Percentiles rank a stretch among this genome's conserved stretches.
Conservation (phyloP, 1,284 basidiomycete species). For the Xerocomus nothofagi region DNA sequence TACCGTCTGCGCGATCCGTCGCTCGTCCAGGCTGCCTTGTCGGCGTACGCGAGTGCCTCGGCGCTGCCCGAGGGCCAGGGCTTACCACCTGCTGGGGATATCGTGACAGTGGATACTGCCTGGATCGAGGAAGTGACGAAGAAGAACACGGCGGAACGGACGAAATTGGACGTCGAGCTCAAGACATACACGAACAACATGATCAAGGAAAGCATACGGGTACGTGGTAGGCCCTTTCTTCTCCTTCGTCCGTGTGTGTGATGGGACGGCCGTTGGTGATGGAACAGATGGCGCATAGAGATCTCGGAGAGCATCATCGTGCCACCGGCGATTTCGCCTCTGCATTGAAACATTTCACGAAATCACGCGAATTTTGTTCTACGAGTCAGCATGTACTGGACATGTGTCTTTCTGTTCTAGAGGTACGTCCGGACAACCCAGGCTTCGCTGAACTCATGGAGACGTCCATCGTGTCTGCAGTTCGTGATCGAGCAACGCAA, state of each 20-base stretch:
- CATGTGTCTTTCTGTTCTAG: constrained; percentile 79
- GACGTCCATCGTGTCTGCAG: constrained; percentile 37
- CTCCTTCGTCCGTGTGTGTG: not conserved
- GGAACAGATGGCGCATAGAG: constrained; percentile 72
- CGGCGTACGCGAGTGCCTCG: constrained; percentile 56
- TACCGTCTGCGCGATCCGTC: constrained; percentile 59
- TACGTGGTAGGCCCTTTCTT: constrained; percentile 31
- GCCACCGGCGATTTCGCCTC: constrained; percentile 65
- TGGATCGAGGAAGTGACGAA: constrained; percentile 68
- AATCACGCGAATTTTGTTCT: constrained; percentile 84
- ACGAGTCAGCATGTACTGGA: constrained; percentile 84
- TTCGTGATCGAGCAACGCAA: constrained; percentile 81
- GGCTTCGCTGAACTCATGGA: not conserved
- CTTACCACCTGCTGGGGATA: constrained; percentile 47
- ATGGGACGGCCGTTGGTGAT: not conserved
- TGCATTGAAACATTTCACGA: constrained; percentile 78
- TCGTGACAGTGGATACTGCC: constrained; percentile 50
- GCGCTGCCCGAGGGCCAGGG: constrained; percentile 39
- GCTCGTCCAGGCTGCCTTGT: constrained; percentile 55
- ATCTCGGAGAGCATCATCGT: constrained; percentile 77
- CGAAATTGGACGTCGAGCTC: constrained; percentile 83
- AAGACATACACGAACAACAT: constrained; percentile 89
- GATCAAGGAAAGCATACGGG: constrained; percentile 93
- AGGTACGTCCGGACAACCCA: constrained; percentile 45
- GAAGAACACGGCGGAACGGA: constrained; percentile 63